Base-by-base conservation (phyloP, 1,284 basidiomycete genomes). In the Malassezia yamatoensis region DNA sequence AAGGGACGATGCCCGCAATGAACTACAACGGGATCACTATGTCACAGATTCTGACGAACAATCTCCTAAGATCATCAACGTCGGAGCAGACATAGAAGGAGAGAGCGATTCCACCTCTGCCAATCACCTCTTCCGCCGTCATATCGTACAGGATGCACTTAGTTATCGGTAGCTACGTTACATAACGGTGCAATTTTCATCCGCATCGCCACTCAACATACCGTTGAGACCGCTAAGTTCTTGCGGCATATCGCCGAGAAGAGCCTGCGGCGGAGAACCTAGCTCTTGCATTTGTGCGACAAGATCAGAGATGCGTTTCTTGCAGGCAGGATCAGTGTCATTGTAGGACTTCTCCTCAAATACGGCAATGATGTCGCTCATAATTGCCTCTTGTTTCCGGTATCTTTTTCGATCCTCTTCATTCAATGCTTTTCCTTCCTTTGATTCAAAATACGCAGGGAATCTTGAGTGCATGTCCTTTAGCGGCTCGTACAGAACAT, bases 201-300 rank as follows among this genome's bases (percentile, higher is more conserved):
- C 58, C 5, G 43, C 51, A 2, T 42, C 55, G 1, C 51, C 60
- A 9, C 65, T 63, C 4, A 63, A 56, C 29, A 69, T 61, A 1
- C 65, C 60, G 38, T 63, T 64, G 39, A 72, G 39, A 11, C 47
- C 58, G 16, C 66, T 63, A 35, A 70, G 52, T 51, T 69, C 88
- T 4, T 88, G 82, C 0, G 90, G 90, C 63, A 96, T 80, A 5
- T 87, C 84, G 2, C 91, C 93, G 83, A 94, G 88, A 52, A 96
- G 83, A 71, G 91, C 88, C 48, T 83, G 76, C 0, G 91, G 91
- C 0, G 91, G 91, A 11, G 87, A 83, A 2, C 93, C 91, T 56
- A 85, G 80, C 33, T 80, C 80, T 80, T 91, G 88, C 81, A 93
- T 83, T 85, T 90, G 66, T 56, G 81, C 81, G 84, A 90, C 89